Evolutionary conservation across 1,284 basidiomycete species (phyloP).

Genomic region (Ustilago hordei): DNA sequence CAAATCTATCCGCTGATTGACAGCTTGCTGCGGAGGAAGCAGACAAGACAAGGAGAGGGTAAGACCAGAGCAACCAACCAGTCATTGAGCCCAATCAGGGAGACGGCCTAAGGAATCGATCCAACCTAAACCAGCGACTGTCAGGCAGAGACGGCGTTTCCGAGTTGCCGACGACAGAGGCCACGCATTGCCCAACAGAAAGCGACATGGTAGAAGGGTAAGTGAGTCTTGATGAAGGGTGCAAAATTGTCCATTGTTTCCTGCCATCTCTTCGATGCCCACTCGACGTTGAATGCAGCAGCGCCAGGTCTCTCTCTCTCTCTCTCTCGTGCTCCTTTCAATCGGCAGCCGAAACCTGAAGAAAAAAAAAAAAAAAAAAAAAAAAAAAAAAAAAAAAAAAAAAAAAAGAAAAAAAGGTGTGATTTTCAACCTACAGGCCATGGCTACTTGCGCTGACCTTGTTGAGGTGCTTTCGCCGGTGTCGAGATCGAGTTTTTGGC

Average conservation of each 20-base stretch:
- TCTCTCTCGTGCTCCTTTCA: background rate
- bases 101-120: background rate
- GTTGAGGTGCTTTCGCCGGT: background rate
- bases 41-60: no score
- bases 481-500: background rate
- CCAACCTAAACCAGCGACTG: background rate
- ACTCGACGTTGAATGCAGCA: no score
- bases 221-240: background rate
- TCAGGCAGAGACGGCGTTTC: background rate
- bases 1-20: no score
- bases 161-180: background rate
- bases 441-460: background rate
- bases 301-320: no score
- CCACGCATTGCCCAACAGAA: background rate
- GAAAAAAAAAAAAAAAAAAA: no score
- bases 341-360: slow-evolving; percentile 1
- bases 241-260: background rate
- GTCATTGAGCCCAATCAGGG: background rate
- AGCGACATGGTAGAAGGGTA: background rate
- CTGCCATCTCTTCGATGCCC: no score
- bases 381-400: no score
- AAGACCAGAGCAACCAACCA: background rate
- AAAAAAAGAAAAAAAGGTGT: background rate
- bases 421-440: background rate
- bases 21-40: no score